These are phyloP conservation scores for Porcisia deanei DNA, from an alignment of 208 protist genomes.

Conservation along the genomic window DNA sequence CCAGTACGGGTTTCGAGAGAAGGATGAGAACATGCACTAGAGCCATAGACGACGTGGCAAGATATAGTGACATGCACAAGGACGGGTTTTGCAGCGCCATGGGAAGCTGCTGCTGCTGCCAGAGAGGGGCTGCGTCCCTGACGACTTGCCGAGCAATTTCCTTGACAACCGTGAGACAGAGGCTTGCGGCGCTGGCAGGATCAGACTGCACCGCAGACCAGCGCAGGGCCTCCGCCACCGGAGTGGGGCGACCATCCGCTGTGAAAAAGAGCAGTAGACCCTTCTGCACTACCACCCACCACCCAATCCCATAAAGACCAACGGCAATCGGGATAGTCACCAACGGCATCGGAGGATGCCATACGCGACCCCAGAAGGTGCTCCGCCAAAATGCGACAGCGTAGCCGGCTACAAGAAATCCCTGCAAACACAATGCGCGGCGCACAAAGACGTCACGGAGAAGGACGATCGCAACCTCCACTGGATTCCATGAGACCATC, in stretches of 20 bases:
- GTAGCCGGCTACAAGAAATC: conserved; percentile 57
- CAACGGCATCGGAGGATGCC: conserved; percentile 71
- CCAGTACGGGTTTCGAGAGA: conserved; percentile 37
- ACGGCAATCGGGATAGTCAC: conserved; percentile 61
- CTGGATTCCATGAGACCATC: conserved; percentile 9
- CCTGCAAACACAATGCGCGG: conserved; percentile 47
- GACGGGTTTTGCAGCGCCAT: conserved; percentile 10
- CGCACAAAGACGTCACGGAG: conserved; percentile 26
- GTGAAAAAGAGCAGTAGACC: conserved; percentile 35
- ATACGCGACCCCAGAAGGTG: conserved; percentile 51
- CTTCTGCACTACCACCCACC: conserved; percentile 40
- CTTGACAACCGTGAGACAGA: conserved; percentile 31
- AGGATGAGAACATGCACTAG: conserved; percentile 50
- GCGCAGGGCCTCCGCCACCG: conserved; percentile 17
- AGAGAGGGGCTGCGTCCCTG: conserved; percentile 16
- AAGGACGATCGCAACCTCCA: conserved; percentile 13
- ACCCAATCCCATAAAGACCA: conserved; percentile 42
- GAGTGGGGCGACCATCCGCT: conserved; percentile 17
- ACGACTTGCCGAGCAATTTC: conserved; percentile 31
- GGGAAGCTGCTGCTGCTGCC: conserved; percentile 23
- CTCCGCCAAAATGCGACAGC: conserved; percentile 45
- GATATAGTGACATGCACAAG: conserved; percentile 34
- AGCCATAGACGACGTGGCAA: conserved; percentile 40
- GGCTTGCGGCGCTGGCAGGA: conserved; percentile 14
- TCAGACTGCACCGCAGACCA: conserved; percentile 31